phyloP scores from a whole-genome alignment of 2,329 filamentous ascomycete species.

The Aspergillaceae sp. region DNA sequence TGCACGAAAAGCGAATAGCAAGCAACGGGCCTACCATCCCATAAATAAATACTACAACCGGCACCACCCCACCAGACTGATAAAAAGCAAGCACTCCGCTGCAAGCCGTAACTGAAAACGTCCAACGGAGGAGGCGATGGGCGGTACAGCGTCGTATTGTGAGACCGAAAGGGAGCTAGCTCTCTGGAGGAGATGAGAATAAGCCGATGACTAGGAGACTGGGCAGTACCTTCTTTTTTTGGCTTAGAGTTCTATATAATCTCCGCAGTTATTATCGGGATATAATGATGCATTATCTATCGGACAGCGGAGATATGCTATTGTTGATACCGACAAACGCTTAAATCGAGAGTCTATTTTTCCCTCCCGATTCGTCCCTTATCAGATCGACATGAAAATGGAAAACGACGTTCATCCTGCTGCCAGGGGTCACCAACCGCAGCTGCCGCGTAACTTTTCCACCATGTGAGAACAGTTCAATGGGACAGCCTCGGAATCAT shows the following conservation, averaged over 20 bases:
- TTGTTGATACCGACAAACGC: too few relatives aligned
- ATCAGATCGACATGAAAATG: background rate
- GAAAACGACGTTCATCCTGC: constrained; percentile 33
- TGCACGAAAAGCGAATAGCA: background rate
- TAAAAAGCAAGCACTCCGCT: background rate
- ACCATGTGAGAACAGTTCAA: constrained; percentile 29
- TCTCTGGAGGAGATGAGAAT: background rate
- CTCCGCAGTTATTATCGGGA: too few relatives aligned
- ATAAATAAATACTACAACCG: background rate
- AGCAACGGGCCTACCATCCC: background rate
- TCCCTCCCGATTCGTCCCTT: too few relatives aligned
- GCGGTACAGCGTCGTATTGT: background rate
- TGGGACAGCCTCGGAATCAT: too few relatives aligned
- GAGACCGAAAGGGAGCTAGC: background rate
- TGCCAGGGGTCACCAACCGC: constrained; percentile 43
- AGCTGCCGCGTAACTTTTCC: constrained; percentile 50
- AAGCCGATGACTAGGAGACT: too few relatives aligned
- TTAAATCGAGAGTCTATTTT: too few relatives aligned
- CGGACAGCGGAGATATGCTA: too few relatives aligned
- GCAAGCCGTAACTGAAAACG: background rate
- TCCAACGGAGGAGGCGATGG: background rate
- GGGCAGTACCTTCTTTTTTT: too few relatives aligned
- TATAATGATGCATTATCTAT: too few relatives aligned
- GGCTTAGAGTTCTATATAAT: too few relatives aligned
- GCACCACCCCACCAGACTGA: background rate